Evolutionary conservation across 2,329 filamentous ascomycete species (phyloP), one percentile per base, ranked within the genome.

Genomic region (Xylariaceae sp.): DNA sequence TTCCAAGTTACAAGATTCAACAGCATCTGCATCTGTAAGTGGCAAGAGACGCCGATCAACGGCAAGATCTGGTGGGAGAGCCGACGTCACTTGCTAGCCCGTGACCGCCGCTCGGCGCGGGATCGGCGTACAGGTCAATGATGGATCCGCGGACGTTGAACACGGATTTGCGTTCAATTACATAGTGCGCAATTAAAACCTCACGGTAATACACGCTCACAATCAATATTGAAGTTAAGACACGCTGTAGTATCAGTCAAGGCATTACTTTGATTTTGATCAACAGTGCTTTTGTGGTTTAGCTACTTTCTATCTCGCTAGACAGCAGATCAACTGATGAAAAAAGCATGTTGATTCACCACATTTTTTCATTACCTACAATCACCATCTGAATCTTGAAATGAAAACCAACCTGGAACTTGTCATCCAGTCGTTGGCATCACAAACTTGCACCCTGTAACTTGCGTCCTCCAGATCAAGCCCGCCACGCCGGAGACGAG

Each of bases 401-500:
- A 57, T 60, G 48, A 56, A 53, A 48, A 59, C 47, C 49, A 57
- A 52, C 58, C 51, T 59, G 57, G 56, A 50, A 51, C 44, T 48
- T 30, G 17, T 51, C 51, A 56, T 57, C 60, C 55, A 58, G 53
- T 55, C 23, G 34, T 48, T 48, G 51, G 57, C 58, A 59, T 60
- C 58, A 53, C 53, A 62, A 56, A 55, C 55, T 54, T 56, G 54
- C 57, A 56, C 52, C 59, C 58, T 60, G 56, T 54, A 51, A 51
- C 54, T 50, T 56, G 52, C 53, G 56, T 59, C 57, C 13, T 56
- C 59, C 51, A 58, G 53, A 62, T 59, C 53, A 23, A 53, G 56
- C 57, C 58, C 62, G 62, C 35, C 56, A 60, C 68, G 66, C 57
- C 66, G 65, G 64, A 68, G 69, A 59, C 68, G 69, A 58, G 66